These are phyloP conservation scores for Grosmannia clavigera DNA, from an alignment of 2,329 filamentous ascomycete species.

Conservation along the genomic window DNA sequence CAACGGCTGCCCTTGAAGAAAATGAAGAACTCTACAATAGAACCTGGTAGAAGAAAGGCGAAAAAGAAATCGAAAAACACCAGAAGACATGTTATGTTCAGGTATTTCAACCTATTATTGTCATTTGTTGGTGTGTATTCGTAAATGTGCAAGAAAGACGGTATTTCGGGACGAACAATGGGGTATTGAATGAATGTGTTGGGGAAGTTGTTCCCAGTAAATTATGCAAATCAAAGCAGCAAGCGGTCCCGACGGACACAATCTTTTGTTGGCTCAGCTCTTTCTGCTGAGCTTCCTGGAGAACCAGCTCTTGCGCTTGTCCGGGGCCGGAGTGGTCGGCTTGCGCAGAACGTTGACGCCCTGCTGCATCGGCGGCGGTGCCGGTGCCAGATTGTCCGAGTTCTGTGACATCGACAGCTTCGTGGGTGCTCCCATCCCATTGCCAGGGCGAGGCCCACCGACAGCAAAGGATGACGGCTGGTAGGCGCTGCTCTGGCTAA, in stretches of 20 bases:
- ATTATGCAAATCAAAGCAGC: not conserved
- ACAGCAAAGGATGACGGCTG: conserved; percentile 28
- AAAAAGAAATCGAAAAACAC: not conserved
- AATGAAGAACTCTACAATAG: not conserved
- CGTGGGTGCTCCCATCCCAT: conserved; percentile 14
- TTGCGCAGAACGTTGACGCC: conserved; percentile 15
- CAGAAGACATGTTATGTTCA: not conserved
- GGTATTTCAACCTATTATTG: not conserved
- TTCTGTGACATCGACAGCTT: conserved; percentile 14
- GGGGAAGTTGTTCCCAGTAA: not conserved
- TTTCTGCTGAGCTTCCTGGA: conserved; percentile 65
- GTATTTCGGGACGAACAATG: not conserved
- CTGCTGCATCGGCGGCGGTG: conserved; percentile 18
- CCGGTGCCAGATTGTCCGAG: conserved; percentile 5
- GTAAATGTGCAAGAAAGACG: not conserved
- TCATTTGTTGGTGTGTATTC: not conserved
- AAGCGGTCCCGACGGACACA: not conserved
- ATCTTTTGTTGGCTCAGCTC: conserved; percentile 1
- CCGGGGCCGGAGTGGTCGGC: conserved; percentile 22
- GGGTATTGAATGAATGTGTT: not conserved
- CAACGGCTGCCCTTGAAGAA: not conserved
- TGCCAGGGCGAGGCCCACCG: conserved; percentile 8
- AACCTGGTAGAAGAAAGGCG: not conserved
- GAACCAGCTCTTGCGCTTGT: conserved; percentile 89
- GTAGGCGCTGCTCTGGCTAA: conserved; percentile 30